Base-by-base conservation (phyloP, 2,329 filamentous ascomycete species). In the Trichoderma atrobrunneum region DNA sequence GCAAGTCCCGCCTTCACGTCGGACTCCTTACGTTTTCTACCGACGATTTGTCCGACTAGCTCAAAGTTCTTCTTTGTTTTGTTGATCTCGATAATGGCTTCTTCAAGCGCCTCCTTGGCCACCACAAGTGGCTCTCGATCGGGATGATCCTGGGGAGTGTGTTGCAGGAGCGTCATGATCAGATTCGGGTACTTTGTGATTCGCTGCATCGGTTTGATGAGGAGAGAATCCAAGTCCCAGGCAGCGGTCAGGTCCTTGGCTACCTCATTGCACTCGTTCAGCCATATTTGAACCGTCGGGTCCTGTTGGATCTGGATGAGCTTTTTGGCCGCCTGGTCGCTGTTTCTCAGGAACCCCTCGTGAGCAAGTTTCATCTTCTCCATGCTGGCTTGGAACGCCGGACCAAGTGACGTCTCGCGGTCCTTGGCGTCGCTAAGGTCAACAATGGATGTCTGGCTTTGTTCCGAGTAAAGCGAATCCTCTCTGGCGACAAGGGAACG, bases 191-290 rank as follows among this genome's bases (percentile, higher is more conserved):
- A 99, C 78, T 98, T 98, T 39, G 95, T 91, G 74, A 98, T 91
- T 62, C 96, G 90, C 82, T 99, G 96, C 80, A 97, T 95, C 2
- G 96, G 96, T 81, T 99, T 99, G 79, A 99, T 95, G 24, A 99
- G 88, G n/a, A 99, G 86, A 0, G 96, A 97, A 80, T 98, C 95
- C 73, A 99, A 82, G 80, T 97, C 93, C 96, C 96, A 99, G 0
- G 96, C 95, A 30, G 91, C 90, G 0, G 96, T 99, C 74, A 99
- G 87, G 79, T 98, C 96, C 76, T 94, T 93, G 14, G 95, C 95
- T 78, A 95, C 95, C 76, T 94, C 91, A 78, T 96, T 94, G 82
- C 96, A 99, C 81, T 98, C 95, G 72, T 92, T 92, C 63, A 98
- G 86, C 96, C 96, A 99, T 65, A 97, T 92, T 86, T 83, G 91